Evolutionary conservation across 176 grass and related monocot genomes (phyloP).

Genomic region (Triticum aestivum): IWGSC_CS_RefSeq_v2.1 NC_057805.1:443736693-443737192

Average conservation of each 20-base stretch:
- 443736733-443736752: conserved; percentile 55
- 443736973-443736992: conserved; percentile 54
- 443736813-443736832: conserved; percentile 69
- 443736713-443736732: conserved; percentile 82
- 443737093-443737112: not conserved
- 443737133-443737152: conserved; percentile 76
- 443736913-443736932: conserved; percentile 69
- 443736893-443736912: conserved; percentile 80
- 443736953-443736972: conserved; percentile 57
- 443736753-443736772: conserved; percentile 60
- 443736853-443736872: not conserved
- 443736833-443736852: not conserved
- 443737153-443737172: conserved; percentile 62
- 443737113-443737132: conserved; percentile 80
- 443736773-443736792: conserved; percentile 84
- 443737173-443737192: conserved; percentile 54
- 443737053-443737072: not conserved
- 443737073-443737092: too few species aligned
- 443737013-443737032: not conserved
- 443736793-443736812: conserved; percentile 76
- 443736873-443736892: not conserved
- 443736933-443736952: conserved; percentile 84
- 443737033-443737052: not conserved
- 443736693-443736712: conserved; percentile 92
- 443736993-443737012: conserved; percentile 40